Base-by-base conservation (phyloP, 2,329 filamentous ascomycete species). In the Monosporascus sp. region DNA sequence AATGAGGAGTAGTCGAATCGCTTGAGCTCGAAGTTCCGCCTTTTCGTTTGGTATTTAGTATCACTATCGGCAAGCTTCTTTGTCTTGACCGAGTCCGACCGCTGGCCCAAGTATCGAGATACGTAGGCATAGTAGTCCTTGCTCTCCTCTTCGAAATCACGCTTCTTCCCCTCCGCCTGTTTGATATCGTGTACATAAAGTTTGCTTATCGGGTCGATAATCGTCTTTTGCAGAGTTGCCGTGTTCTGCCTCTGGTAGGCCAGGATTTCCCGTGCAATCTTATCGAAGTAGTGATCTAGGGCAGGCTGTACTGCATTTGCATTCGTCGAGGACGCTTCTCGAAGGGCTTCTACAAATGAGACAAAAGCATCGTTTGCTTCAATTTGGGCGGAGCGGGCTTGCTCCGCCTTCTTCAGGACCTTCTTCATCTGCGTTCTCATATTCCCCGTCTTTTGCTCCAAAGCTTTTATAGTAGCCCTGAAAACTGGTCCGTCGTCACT, bases 1-100 rank as follows among this genome's bases (percentile, higher is more conserved):
- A 97, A 99, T 16, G 91, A 96, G 3, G 93, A 97, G 70, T 99
- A 99, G 71, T 99, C 95, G 65, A 99, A 99, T 9, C 95, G 87
- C 75, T 96, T 97, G 53, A 99, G 80, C 75, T 99, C 94, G 65
- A 99, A 99, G 62, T 91, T 96, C 45, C 90, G 86, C 60, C 92
- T 84, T 75, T 97, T 97, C 46, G 82, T 85, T 69, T 97, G 93
- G 67, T 97, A 99, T 68, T 99, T 99, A 34, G 90, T 88, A 70
- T 99, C 94, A 63, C 91, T 97, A 64, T 97, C 91, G 41, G 84
- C 89, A 57, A 94, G 85, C 73, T 97, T 97, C 80, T 99, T 99
- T 69, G 96, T 90, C 73, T 97, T 99, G 64, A 96, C 79, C 7
- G 93, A 95, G 71, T 99, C 94, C 68, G 95, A 91, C 44, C 93